Percentiles rank a stretch among this genome's conserved stretches.
phyloP scores from a whole-genome alignment of 2,329 filamentous ascomycete species.

The Colletotrichum chrysophilum region DNA sequence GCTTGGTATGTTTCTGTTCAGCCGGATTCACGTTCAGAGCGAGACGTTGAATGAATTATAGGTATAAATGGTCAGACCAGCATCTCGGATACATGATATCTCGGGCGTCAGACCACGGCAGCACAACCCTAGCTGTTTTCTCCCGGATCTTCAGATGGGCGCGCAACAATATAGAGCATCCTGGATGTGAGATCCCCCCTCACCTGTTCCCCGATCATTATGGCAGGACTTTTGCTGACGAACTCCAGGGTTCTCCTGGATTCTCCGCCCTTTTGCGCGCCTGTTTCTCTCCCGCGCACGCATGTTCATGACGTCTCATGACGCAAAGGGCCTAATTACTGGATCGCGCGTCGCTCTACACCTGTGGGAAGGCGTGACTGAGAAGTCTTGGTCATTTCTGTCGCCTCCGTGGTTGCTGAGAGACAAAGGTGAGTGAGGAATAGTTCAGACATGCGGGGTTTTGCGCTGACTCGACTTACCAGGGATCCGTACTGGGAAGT shows the following conservation, averaged over 20 bases:
- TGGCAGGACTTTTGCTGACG: background rate
- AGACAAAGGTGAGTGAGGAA: background rate
- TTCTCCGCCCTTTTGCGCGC: background rate
- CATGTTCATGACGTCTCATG: background rate
- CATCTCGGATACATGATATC: background rate
- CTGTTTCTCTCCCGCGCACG: background rate
- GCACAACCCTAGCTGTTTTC: background rate
- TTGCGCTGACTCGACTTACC: background rate
- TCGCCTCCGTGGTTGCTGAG: background rate
- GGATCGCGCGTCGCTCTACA: background rate
- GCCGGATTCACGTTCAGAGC: accelerated
- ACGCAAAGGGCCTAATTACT: background rate
- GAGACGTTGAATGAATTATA: accelerated
- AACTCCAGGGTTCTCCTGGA: background rate
- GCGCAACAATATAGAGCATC: background rate
- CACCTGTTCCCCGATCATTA: no score
- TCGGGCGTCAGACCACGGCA: background rate
- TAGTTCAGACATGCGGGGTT: accelerated
- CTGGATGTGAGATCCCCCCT: background rate
- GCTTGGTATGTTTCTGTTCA: background rate
- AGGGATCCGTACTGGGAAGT: background rate
- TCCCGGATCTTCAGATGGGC: background rate
- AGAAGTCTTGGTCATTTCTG: background rate
- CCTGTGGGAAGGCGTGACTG: background rate
- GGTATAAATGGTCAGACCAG: background rate